A percentile compares a stretch with the other conserved stretches of the same genome.
These are phyloP conservation scores for Crucibulum laeve DNA, from an alignment of 768 basidiomycete genomes.

Conservation along the genomic window DNA sequence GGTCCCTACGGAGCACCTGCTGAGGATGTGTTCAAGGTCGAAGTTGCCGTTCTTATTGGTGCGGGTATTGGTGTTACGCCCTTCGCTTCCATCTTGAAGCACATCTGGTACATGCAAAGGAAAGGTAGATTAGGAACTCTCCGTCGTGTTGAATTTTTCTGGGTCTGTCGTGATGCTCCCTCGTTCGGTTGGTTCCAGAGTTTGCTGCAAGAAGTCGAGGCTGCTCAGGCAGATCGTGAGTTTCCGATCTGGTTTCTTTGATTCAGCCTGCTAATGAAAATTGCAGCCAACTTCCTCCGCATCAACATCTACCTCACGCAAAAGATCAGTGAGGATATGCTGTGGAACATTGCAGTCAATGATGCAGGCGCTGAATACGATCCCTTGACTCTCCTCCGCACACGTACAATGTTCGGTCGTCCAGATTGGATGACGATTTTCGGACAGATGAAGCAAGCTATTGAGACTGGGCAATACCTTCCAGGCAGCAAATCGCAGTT, in stretches of 20 bases:
- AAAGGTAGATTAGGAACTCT: slow-evolving; percentile 73
- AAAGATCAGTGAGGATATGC: slow-evolving; percentile 80
- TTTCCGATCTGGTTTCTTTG: slow-evolving; percentile 9
- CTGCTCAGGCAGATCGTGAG: slow-evolving; percentile 85
- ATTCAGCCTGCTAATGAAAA: slow-evolving; percentile 9
- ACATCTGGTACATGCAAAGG: slow-evolving; percentile 93
- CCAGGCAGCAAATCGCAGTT: slow-evolving; percentile 75
- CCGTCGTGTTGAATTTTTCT: slow-evolving; percentile 90
- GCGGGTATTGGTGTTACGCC: slow-evolving; percentile 97
- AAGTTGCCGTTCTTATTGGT: slow-evolving; percentile 89
- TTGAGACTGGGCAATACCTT: slow-evolving; percentile 80
- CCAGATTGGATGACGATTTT: slow-evolving; percentile 89
- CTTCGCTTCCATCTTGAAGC: slow-evolving; percentile 91
- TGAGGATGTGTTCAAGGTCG: slow-evolving; percentile 82
- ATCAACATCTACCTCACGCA: slow-evolving; percentile 91
- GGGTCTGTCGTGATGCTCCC: slow-evolving; percentile 92
- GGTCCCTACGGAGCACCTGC: slow-evolving; percentile 93
- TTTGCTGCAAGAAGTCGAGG: slow-evolving; percentile 83
- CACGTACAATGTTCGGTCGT: slow-evolving; percentile 88
- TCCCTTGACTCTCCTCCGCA: slow-evolving; percentile 82
- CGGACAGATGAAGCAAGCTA: slow-evolving; percentile 64
- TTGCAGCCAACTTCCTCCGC: slow-evolving; percentile 80
- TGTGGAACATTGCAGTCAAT: slow-evolving; percentile 90
- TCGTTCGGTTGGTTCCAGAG: slow-evolving; percentile 98
- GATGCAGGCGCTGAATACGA: slow-evolving; percentile 84